Base-by-base conservation (phyloP, 1,284 basidiomycete species). In the Puccinia triticina region DNA sequence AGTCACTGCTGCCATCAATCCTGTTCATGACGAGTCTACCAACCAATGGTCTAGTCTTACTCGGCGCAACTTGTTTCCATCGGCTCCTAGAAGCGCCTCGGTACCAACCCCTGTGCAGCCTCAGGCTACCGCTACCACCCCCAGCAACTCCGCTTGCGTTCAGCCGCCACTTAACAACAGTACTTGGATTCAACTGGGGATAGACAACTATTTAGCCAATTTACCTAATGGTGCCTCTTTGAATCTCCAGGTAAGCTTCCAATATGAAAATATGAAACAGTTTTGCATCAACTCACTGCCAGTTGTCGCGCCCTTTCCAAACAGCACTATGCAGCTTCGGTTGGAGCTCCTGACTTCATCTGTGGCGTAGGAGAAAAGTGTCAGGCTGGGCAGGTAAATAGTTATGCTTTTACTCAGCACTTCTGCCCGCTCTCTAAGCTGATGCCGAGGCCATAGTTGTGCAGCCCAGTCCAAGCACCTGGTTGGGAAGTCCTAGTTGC, bases 121-220 rank as follows among this genome's bases (percentile, higher is more conserved):
- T 43, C 43, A 57, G 43, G 43, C 55, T 32, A 16, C 26, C n/a
- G 50, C 3, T 40, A 57, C 50, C 23, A 26, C 61, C 26, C 29
- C 76, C 12, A 37, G 29, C 40, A 67, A 77, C 18, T 7, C 59
- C 4, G 32, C 18, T 1, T 79, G 77, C 64, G 53, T 46, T 23
- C 66, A 71, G 43, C 77, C 77, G n/a, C 53, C 53, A 14, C 46
- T 79, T 32, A 79, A 46, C 34, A 79, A 79, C 16, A 40, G 11
- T n/a, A 72, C 77, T 32, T 79, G 77, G n/a, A 43, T 43, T 4
- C 32, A 55, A 55, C 50, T 55, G 29, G 77, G 67, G 40, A 79
- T 79, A n/a, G 77, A 72, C 53, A 57, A 26, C 55, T 79, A 79
- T 59, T 67, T 79, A n/a, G 64, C 66, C 16, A 72, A 66, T 21